phyloP scores from a whole-genome alignment of 768 basidiomycete genomes.

The Kwoniella sp. region DNA sequence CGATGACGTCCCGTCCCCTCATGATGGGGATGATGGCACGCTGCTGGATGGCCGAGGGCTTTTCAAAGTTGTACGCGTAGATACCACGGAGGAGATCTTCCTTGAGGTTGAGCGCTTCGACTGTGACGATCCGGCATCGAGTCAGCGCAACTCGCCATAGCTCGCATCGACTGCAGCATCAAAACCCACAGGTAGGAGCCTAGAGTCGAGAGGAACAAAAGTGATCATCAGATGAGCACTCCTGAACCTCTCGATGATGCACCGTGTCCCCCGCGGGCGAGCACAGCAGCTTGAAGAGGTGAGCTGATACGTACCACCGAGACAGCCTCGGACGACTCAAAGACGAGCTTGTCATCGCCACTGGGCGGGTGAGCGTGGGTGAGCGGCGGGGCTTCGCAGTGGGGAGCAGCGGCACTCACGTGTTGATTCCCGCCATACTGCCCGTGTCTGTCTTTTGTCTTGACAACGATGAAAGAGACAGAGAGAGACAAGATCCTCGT shows the following conservation, averaged over 20 bases:
- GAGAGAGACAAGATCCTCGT: neutral
- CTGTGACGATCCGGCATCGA: slow-evolving; percentile 11
- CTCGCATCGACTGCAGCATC: neutral
- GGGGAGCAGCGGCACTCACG: slow-evolving; percentile 7
- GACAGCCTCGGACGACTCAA: slow-evolving; percentile 76
- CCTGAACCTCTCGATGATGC: slow-evolving; percentile 43
- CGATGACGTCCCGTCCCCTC: slow-evolving; percentile 81
- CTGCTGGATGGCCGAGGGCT: slow-evolving; percentile 97
- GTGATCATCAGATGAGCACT: slow-evolving; percentile 41
- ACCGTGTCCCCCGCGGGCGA: slow-evolving; percentile 13
- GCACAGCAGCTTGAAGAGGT: slow-evolving; percentile 10
- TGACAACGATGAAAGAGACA: neutral
- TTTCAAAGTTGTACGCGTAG: slow-evolving; percentile 67
- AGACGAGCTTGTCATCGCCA: slow-evolving; percentile 84
- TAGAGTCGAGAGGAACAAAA: slow-evolving; percentile 49
- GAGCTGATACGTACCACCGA: slow-evolving; percentile 54
- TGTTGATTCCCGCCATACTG: slow-evolving; percentile 33
- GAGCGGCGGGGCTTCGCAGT: neutral
- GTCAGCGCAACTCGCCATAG: slow-evolving; percentile 12
- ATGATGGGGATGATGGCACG: slow-evolving; percentile 94
- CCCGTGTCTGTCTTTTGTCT: neutral
- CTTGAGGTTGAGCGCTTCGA: slow-evolving; percentile 51
- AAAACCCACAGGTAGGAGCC: slow-evolving; percentile 50
- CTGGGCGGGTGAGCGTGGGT: slow-evolving; percentile 47
- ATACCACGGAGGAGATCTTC: slow-evolving; percentile 51